Base-by-base conservation (phyloP, 306 rosid genomes). In the Glycine latifolia region DNA sequence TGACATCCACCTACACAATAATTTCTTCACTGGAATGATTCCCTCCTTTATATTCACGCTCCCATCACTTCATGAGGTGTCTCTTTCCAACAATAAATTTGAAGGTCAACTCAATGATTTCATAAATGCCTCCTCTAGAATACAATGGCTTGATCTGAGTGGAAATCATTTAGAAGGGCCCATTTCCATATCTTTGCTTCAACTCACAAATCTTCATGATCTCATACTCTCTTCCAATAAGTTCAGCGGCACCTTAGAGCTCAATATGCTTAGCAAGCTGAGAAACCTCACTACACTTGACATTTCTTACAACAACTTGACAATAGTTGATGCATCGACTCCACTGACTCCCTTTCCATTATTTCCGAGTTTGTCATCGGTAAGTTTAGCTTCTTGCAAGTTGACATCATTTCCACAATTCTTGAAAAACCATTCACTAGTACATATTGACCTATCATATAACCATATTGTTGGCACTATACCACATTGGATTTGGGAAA, bases 401-500 rank as follows among this genome's bases (percentile, higher is more conserved):
- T 39, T 39, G 44, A 39, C 44, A 4, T 4, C 44, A 39, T 39
- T 39, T 39, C 44, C 44, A 39, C 44, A 4, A 4, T 39, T 39
- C 44, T 39, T 39, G 7, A 39, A 39, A 39, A 39, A 39, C 44
- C 7, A 39, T 39, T 39, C 44, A 4, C 44, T 39, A 44, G 0
- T 0, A 2, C 0, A 0, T 59, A 65, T 91, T 26, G 90, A 90
- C 77, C 86, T 90, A 8, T 87, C 92, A 0, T 0, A 9, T 2
- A 91, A 88, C 31, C 75, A 60, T 2, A 88, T 92, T 59, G 0
- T 0, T 2, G 90, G 86, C 2, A n/a, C 31, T 20, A 39, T 90
- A 16, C 94, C 94, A 43, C 55, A 46, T 4, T 89, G 91, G 97
- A 77, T 90, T 12, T 90, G 87, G 89, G 41, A 10, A 0, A 5